A percentile compares a stretch with the other conserved stretches of the same genome.
Conservation (phyloP, 2,329 filamentous ascomycete species). For the Colletotrichum abscissum region DNA sequence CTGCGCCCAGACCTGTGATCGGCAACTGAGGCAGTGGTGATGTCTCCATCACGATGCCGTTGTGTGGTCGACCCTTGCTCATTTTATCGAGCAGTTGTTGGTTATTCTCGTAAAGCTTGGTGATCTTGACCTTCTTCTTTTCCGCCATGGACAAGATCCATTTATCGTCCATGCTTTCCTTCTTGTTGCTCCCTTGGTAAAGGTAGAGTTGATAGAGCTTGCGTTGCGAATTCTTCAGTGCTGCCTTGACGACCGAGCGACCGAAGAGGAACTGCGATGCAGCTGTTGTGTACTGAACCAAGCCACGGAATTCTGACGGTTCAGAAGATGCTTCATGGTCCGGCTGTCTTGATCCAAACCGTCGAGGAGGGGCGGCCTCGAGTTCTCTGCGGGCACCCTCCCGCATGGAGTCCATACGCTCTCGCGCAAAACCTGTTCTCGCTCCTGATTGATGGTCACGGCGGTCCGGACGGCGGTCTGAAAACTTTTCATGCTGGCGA, state of each 20-base stretch:
- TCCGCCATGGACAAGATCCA: constrained; percentile 59
- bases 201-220: constrained; percentile 89
- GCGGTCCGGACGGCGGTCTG: not conserved
- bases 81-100: constrained; percentile 83
- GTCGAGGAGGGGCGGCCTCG: not conserved
- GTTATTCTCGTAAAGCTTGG: constrained; percentile 69
- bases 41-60: constrained; percentile 88
- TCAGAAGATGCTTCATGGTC: constrained; percentile 1
- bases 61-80: constrained; percentile 85
- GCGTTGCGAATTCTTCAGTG: constrained; percentile 73
- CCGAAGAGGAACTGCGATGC: constrained; percentile 95
- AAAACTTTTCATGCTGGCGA: not conserved
- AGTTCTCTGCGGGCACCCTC: constrained; percentile 14
- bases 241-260: constrained; percentile 81
- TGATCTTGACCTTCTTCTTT: constrained; percentile 63
- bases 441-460: not conserved
- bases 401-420: constrained; percentile 10
- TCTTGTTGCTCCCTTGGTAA: constrained; percentile 68
- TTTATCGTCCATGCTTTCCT: constrained; percentile 58
- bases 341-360: not conserved
- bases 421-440: not conserved
- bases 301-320: constrained; percentile 28
- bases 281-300: constrained; percentile 75
- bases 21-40: constrained; percentile 83
- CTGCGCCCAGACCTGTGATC: constrained; percentile 66